phyloP scores from a whole-genome alignment of 768 basidiomycete species.

The Termitomyces sp. region DNA sequence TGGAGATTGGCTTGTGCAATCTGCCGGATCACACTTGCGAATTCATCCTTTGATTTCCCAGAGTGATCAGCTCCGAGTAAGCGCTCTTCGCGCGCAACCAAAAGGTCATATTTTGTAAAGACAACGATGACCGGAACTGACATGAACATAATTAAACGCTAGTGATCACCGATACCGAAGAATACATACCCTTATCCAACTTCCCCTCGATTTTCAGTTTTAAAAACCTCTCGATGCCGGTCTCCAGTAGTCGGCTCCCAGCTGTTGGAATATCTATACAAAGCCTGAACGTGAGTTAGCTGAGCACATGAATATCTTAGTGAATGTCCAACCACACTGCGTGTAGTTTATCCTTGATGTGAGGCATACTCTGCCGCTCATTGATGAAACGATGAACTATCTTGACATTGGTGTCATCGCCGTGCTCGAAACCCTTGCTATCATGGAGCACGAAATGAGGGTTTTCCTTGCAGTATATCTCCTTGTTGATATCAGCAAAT shows the following conservation, averaged over 20 bases:
- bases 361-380: conserved; percentile 8
- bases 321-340: conserved; percentile 20
- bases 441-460: conserved; percentile 24
- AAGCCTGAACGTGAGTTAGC: conserved; percentile 14
- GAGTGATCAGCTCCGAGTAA: conserved; percentile 1
- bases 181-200: conserved; percentile 11
- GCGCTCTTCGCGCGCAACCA: conserved; percentile 9
- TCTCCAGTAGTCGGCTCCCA: conserved; percentile 19
- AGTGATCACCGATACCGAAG: not conserved
- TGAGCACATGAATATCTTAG: not conserved
- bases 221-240: conserved; percentile 20
- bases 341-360: conserved; percentile 21
- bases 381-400: conserved; percentile 20
- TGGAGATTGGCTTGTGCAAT: not conserved
- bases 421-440: conserved; percentile 23
- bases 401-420: conserved; percentile 18
- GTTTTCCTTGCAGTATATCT: conserved; percentile 20
- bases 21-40: not conserved
- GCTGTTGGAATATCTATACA: conserved; percentile 22
- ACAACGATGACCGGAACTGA: conserved; percentile 25
- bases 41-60: not conserved
- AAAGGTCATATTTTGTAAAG: conserved; percentile 27
- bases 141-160: not conserved
- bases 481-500: conserved; percentile 19
- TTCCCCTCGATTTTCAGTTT: conserved; percentile 8